These are phyloP conservation scores for Pseudonectria buxi DNA, from an alignment of 2,329 filamentous ascomycete species.

Conservation along the genomic window DNA sequence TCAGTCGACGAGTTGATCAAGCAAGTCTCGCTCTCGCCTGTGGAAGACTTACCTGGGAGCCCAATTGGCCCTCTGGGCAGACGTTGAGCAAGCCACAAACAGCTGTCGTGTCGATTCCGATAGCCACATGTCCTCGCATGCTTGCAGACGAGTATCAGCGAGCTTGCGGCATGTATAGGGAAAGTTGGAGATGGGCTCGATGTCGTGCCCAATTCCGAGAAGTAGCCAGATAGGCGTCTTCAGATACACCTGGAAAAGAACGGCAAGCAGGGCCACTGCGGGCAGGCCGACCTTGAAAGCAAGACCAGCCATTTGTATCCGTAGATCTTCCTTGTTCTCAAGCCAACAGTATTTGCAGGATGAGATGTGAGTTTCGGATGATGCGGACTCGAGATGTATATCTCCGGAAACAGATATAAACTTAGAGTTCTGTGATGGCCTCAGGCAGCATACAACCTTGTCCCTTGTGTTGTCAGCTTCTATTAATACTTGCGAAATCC, in stretches of 20 bases:
- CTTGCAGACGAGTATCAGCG: conserved; percentile 9
- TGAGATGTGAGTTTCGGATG: too few species aligned
- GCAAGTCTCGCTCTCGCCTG: background rate
- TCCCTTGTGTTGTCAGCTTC: too few species aligned
- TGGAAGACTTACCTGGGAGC: conserved; percentile 11
- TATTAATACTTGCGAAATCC: too few species aligned
- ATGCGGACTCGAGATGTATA: too few species aligned
- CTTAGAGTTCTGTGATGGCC: too few species aligned
- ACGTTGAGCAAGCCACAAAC: conserved; percentile 19
- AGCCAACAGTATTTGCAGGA: too few species aligned
- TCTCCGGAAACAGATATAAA: too few species aligned
- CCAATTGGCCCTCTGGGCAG: conserved; percentile 10
- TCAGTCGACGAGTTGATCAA: background rate
- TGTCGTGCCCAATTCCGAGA: conserved; percentile 12
- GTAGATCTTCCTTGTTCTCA: too few species aligned
- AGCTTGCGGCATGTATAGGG: conserved; percentile 20
- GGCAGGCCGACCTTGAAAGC: conserved; percentile 11
- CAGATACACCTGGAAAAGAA: conserved; percentile 18
- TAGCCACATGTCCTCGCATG: conserved; percentile 22
- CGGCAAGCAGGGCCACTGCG: conserved; percentile 4
- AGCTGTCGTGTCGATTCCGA: conserved; percentile 15
- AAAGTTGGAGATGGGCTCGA: conserved; percentile 16
- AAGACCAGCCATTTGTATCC: conserved; percentile 8
- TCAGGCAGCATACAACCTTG: too few species aligned
- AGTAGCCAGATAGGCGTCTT: conserved; percentile 17